phyloP scores from a whole-genome alignment of 1,139 yeast genomes.

The Kodamaea suecica region DNA sequence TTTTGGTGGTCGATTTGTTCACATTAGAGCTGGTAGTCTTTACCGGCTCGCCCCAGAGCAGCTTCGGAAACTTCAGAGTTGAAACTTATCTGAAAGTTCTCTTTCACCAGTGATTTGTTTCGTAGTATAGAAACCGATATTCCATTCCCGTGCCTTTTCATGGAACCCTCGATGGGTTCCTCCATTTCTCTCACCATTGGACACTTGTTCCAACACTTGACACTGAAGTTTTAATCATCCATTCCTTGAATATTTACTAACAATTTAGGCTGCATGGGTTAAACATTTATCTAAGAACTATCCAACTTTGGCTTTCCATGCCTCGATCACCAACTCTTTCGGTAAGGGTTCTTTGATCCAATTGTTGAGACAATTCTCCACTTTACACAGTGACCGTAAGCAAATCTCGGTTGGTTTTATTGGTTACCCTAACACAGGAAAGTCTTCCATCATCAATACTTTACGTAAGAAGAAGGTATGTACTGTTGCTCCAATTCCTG shows the following conservation, averaged over 20 bases:
- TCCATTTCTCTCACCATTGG: too few relatives aligned
- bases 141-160: too few relatives aligned
- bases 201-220: too few relatives aligned
- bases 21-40: constrained; percentile 41
- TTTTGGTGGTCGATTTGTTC: constrained; percentile 49
- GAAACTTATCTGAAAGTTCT: constrained; percentile 40
- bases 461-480: constrained; percentile 93
- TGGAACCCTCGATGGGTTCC: too few relatives aligned
- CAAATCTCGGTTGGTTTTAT: constrained; percentile 96
- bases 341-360: constrained; percentile 97
- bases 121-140: constrained; percentile 79
- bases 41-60: constrained; percentile 32
- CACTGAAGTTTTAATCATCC: too few relatives aligned
- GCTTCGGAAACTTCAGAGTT: constrained; percentile 61
- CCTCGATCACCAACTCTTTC: constrained; percentile 93
- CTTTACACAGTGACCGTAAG: constrained; percentile 87
- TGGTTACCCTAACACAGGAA: constrained; percentile 97
- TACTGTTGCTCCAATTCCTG: constrained; percentile 96
- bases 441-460: constrained; percentile 92
- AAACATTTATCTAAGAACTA: constrained; percentile 86
- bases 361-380: constrained; percentile 85
- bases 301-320: constrained; percentile 97
- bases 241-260: constrained; percentile 38
- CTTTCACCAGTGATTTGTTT: constrained; percentile 35
- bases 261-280: constrained; percentile 94